Conservation (phyloP, 331 rosid species). For the Pyracantha coccinea region DNA sequence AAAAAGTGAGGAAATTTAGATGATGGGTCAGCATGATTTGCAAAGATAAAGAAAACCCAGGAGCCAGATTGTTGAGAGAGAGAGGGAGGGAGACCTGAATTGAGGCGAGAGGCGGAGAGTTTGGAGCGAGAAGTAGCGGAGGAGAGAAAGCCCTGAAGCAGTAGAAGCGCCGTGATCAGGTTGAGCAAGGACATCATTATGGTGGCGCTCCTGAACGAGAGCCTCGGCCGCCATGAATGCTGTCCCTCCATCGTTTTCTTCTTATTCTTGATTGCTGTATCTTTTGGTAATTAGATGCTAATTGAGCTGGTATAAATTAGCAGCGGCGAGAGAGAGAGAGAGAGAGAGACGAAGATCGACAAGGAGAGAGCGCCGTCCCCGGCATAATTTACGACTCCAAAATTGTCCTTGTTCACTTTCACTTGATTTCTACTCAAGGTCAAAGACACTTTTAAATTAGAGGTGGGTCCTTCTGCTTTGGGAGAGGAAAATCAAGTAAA, state of each 20-base stretch:
- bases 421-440: too few relatives aligned
- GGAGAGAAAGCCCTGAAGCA: constrained; percentile 71
- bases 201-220: constrained; percentile 85
- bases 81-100: constrained; percentile 34
- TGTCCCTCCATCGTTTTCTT: constrained; percentile 63
- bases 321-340: neutral
- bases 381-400: constrained; percentile 1
- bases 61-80: neutral
- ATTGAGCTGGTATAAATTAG: neutral
- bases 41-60: constrained; percentile 19
- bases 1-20: neutral
- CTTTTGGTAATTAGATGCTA: neutral
- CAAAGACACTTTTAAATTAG: neutral
- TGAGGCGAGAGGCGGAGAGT: constrained; percentile 20
- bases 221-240: constrained; percentile 61
- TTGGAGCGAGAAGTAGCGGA: constrained; percentile 57
- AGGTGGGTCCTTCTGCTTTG: neutral
- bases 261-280: neutral
- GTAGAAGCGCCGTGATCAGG: constrained; percentile 43
- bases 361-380: neutral
- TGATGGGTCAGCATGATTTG: constrained; percentile 1
- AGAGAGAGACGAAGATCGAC: neutral
- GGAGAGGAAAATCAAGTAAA: neutral
- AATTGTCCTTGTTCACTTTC: neutral
- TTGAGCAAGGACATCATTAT: constrained; percentile 59